Percentiles rank a stretch among this genome's conserved stretches.
phyloP scores from a whole-genome alignment of 768 basidiomycete species.

The Panus rudis region DNA sequence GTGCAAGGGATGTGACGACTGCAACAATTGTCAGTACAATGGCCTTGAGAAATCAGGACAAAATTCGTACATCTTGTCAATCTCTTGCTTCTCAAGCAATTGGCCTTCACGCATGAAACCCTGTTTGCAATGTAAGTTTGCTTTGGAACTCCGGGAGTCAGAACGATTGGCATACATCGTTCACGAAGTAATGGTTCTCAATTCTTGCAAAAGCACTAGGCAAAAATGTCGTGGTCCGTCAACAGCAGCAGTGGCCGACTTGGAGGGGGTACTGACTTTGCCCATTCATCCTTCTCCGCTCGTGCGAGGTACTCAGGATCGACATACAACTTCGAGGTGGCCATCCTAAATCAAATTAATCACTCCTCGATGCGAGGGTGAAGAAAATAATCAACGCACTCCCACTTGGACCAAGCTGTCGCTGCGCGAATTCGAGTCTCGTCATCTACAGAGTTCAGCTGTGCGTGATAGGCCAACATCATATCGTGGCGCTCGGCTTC shows the following conservation, averaged over 20 bases:
- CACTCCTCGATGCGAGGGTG: neutral
- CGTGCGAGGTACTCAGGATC: constrained; percentile 62
- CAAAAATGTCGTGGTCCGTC: neutral
- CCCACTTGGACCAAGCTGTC: constrained; percentile 87
- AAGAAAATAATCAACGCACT: constrained; percentile 44
- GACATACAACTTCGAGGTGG: constrained; percentile 66
- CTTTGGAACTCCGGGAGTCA: neutral
- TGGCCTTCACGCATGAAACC: constrained; percentile 88
- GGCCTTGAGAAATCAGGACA: neutral
- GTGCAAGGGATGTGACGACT: constrained; percentile 85
- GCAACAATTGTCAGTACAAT: neutral
- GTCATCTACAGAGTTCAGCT: constrained; percentile 67
- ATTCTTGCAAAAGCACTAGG: constrained; percentile 80
- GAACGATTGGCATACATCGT: constrained; percentile 41
- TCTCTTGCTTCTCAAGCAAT: constrained; percentile 72
- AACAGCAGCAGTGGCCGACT: neutral
- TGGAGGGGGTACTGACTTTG: constrained; percentile 44
- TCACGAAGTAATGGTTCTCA: constrained; percentile 89
- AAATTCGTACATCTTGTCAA: constrained; percentile 73
- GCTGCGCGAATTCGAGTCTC: constrained; percentile 60
- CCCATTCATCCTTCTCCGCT: constrained; percentile 68
- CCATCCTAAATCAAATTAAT: constrained; percentile 50
- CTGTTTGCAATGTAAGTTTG: constrained; percentile 26
- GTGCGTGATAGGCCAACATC: constrained; percentile 77
- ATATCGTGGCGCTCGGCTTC: constrained; percentile 74